These are phyloP conservation scores for Gymnopilus junonius DNA, from an alignment of 768 basidiomycete genomes.

Conservation along the genomic window DNA sequence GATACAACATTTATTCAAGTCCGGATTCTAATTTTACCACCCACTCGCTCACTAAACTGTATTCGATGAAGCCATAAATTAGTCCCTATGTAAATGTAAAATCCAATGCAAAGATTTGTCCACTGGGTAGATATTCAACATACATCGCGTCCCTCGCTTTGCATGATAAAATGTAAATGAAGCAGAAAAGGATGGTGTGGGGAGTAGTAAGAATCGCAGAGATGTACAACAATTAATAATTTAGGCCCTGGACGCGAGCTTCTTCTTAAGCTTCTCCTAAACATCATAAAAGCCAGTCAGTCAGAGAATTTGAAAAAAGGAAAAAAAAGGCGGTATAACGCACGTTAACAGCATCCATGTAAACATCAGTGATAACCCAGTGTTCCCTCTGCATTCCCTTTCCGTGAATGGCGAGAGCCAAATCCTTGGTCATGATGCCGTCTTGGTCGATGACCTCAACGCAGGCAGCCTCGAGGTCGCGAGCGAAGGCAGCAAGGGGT, in stretches of 20 bases:
- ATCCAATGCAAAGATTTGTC: neutral
- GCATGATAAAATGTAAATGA: neutral
- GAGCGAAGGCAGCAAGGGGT: slow-evolving; percentile 72
- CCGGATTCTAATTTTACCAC: neutral
- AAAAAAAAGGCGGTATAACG: slow-evolving; percentile 29
- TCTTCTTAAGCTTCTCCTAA: slow-evolving; percentile 50
- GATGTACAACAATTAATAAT: slow-evolving; percentile 18
- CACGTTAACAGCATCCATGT: slow-evolving; percentile 93
- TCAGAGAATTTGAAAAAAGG: neutral
- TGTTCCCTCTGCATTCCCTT: slow-evolving; percentile 90
- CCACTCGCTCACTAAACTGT: neutral
- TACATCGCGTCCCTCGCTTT: neutral
- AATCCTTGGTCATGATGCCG: slow-evolving; percentile 95
- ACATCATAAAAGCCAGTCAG: neutral
- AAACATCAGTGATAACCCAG: slow-evolving; percentile 95
- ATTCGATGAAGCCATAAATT: neutral
- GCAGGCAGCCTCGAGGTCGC: slow-evolving; percentile 84
- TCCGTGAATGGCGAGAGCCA: slow-evolving; percentile 93
- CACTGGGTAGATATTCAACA: neutral
- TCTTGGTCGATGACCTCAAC: slow-evolving; percentile 91
- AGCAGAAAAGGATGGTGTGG: neutral
- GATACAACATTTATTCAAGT: neutral
- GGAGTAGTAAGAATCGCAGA: neutral
- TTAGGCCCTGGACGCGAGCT: slow-evolving; percentile 37
- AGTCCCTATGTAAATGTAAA: neutral